Evolutionary conservation across 495 filamentous ascomycete genomes (phyloP), one percentile per base, ranked within the genome.

Genomic region (Hypoxylon trugodes): DNA sequence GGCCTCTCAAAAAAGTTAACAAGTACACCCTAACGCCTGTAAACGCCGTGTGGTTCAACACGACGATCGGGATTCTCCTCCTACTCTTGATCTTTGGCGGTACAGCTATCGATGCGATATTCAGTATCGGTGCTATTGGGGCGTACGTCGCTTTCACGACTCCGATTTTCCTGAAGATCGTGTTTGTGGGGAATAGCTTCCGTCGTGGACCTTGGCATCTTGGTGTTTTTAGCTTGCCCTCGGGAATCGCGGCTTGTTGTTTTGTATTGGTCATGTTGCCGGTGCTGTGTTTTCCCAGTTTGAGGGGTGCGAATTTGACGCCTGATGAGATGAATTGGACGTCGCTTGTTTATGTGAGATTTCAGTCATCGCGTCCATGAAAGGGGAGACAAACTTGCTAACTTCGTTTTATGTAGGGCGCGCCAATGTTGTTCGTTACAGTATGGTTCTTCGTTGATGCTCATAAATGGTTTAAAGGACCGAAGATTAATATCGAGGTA

Each of bases 21-120:
- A 68, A 70, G 21, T 53, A 73, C 73, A 92, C 90, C 4, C 74
- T 81, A 22, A 93, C 90, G 0, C 90, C 90, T 0, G 90, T 93
- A 33, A 92, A 92, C 67, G 89, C 90, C 1, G 90, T 92, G 12
- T 87, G 90, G 78, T 83, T 91, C 73, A 92, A 92, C 65, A 79
- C 80, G 22, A 54, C 79, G 10, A 79, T 93, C 25, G 90, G 89
- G 1, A 83, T 87, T 25, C 60, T 86, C 2, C 79, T 90, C 66
- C 81, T 87, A 22, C 77, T 91, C 4, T 79, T 93, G 7, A 86
- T 92, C 56, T 87, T 93, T 50, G 90, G 82, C 3, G 89, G 90
- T 32, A 48, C 72, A 0, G 88, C 89, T 3, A 88, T 90, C 64
- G 88, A 87, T 6, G 90, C 90, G 5, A 77, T 93, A 16, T 93